phyloP scores from a whole-genome alignment of 108 stramenopile genomes.

The Cyclotella cryptica region DNA sequence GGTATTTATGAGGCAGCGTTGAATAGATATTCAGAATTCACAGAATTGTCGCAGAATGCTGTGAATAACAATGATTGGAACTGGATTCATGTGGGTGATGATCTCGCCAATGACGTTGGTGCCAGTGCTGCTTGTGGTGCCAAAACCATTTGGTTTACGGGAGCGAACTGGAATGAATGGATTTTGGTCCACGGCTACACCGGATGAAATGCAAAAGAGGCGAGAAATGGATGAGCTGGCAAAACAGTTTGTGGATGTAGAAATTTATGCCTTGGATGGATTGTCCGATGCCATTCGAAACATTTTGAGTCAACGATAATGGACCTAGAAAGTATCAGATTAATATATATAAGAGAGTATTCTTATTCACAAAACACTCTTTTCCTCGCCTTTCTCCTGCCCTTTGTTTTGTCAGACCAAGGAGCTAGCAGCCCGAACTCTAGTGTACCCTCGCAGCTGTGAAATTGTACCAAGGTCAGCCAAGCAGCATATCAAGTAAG shows the following conservation, averaged over 20 bases:
- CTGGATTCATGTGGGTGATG: slow-evolving; percentile 85
- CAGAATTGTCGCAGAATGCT: slow-evolving; percentile 13
- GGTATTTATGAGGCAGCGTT: slow-evolving; percentile 73
- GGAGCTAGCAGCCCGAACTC: too few species aligned
- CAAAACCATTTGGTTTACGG: slow-evolving; percentile 64
- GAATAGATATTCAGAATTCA: slow-evolving; percentile 27
- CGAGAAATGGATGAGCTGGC: slow-evolving; percentile 27
- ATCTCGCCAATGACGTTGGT: slow-evolving; percentile 81
- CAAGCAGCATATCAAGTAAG: too few species aligned
- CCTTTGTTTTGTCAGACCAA: background rate
- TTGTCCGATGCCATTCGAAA: slow-evolving; percentile 21
- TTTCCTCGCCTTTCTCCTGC: background rate
- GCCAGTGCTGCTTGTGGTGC: slow-evolving; percentile 68
- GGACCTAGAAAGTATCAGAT: slow-evolving; percentile 48
- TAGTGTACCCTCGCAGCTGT: too few species aligned
- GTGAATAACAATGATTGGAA: slow-evolving; percentile 3
- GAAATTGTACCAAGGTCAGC: too few species aligned
- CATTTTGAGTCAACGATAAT: slow-evolving; percentile 10
- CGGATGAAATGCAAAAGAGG: slow-evolving; percentile 45
- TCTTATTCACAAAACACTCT: background rate
- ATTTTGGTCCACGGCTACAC: slow-evolving; percentile 62
- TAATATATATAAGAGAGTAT: background rate
- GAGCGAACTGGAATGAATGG: slow-evolving; percentile 13
- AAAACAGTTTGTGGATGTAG: slow-evolving; percentile 14
- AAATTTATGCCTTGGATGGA: slow-evolving; percentile 23